Conservation (phyloP, 2,329 filamentous ascomycete genomes). For the Neonectria punicea region DNA sequence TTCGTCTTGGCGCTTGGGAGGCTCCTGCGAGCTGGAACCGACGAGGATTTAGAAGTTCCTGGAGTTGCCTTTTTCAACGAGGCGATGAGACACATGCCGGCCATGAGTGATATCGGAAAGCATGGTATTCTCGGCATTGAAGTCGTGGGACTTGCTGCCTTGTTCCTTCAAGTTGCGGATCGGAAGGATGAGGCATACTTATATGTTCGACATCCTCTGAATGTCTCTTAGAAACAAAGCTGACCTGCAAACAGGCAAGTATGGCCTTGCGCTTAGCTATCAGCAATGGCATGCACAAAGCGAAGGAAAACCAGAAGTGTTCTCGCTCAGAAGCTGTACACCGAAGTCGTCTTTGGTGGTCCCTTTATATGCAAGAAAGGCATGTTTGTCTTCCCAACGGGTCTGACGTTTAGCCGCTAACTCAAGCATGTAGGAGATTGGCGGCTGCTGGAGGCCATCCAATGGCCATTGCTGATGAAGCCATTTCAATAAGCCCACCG, state of each 20-base stretch:
- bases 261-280: conserved; percentile 21
- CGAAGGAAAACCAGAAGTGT: background rate
- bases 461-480: conserved; percentile 26
- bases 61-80: too few species aligned
- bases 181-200: conserved; percentile 31
- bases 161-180: conserved; percentile 30
- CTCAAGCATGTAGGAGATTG: conserved; percentile 18
- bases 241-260: too few species aligned
- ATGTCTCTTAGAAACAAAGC: too few species aligned
- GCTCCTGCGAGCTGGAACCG: too few species aligned
- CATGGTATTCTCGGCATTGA: conserved; percentile 25
- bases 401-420: background rate
- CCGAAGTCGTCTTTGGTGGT: conserved; percentile 28
- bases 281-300: conserved; percentile 14
- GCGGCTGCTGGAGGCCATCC: conserved; percentile 28
- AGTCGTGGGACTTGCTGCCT: conserved; percentile 23
- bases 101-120: conserved; percentile 21
- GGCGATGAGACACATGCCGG: too few species aligned
- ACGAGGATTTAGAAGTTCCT: too few species aligned
- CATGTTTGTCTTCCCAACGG: background rate
- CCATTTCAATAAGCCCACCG: conserved; percentile 24
- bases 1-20: too few species aligned
- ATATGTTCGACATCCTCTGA: too few species aligned
- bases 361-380: conserved; percentile 32
- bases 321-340: conserved; percentile 29